Percentiles rank a stretch among this genome's conserved stretches.
Evolutionary conservation across 1,284 basidiomycete genomes (phyloP).

Genomic region (Rugosomyces carneus): DNA sequence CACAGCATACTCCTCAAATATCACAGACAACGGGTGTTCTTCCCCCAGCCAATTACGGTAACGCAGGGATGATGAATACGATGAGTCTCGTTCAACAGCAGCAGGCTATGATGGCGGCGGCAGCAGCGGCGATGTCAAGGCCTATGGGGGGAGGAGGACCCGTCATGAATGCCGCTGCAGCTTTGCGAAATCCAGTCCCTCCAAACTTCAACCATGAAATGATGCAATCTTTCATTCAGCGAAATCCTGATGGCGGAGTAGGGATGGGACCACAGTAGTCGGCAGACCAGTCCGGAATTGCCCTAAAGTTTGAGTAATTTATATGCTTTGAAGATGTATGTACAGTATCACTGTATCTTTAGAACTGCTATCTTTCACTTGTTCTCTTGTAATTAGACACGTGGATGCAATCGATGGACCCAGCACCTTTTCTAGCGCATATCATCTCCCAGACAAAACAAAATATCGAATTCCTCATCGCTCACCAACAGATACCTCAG

Average conservation of each 20-base stretch:
- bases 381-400: slow-evolving; percentile 2
- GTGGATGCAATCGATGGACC: slow-evolving; percentile 12
- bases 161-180: slow-evolving; percentile 7
- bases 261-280: slow-evolving; percentile 9
- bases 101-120: slow-evolving; percentile 13
- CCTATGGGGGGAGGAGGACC: slow-evolving; percentile 11
- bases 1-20: slow-evolving; percentile 16
- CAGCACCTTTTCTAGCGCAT: slow-evolving; percentile 35
- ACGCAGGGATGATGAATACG: slow-evolving; percentile 17
- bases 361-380: too few species aligned
- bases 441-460: slow-evolving; percentile 57
- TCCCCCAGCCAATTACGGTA: slow-evolving; percentile 10
- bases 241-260: slow-evolving; percentile 33
- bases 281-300: not conserved
- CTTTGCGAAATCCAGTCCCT: slow-evolving; percentile 20
- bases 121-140: slow-evolving; percentile 9
- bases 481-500: slow-evolving; percentile 49
- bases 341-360: too few species aligned
- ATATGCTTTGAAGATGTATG: too few species aligned
- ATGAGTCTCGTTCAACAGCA: slow-evolving; percentile 14
- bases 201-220: slow-evolving; percentile 43
- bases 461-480: slow-evolving; percentile 56
- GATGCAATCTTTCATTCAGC: slow-evolving; percentile 58
- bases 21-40: slow-evolving; percentile 7
- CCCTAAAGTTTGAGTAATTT: slow-evolving; percentile 2